Evolutionary conservation across 176 grass and related monocot species (phyloP).

Genomic region (Rhynchospora pubera): DNA sequence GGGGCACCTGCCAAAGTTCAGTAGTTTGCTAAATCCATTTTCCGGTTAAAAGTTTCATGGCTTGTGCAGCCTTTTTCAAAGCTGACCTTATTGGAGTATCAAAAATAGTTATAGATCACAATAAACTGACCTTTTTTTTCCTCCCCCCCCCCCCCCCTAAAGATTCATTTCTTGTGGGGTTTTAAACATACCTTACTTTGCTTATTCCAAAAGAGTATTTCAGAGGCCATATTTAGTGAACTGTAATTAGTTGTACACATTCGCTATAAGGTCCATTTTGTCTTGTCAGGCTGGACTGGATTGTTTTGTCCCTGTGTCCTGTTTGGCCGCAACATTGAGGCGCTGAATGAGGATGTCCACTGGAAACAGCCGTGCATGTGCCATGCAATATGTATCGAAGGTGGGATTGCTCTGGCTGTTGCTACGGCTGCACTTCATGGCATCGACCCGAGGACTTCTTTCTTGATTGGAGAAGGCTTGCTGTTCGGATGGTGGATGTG

Average conservation of each 20-base stretch:
- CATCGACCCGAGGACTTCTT: slow-evolving; percentile 65
- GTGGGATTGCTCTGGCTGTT: slow-evolving; percentile 65
- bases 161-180: neutral
- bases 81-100: neutral
- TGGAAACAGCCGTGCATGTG: slow-evolving; percentile 84
- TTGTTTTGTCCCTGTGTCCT: slow-evolving; percentile 83
- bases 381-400: slow-evolving; percentile 86
- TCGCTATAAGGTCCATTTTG: neutral
- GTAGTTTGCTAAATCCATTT: neutral
- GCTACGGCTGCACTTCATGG: slow-evolving; percentile 78
- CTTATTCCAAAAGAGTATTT: neutral
- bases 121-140: neutral
- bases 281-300: slow-evolving; percentile 64
- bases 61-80: neutral
- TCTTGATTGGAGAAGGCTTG: slow-evolving; percentile 81
- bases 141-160: no score
- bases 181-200: neutral
- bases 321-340: slow-evolving; percentile 83
- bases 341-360: slow-evolving; percentile 61
- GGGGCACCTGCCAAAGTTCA: neutral
- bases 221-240: neutral
- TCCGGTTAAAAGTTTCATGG: neutral
- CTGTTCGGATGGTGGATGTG: slow-evolving; percentile 92
- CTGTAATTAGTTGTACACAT: no score
- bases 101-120: neutral